Conservation (phyloP, 345 rosid genomes). For the Euphorbia tirucalli region DNA sequence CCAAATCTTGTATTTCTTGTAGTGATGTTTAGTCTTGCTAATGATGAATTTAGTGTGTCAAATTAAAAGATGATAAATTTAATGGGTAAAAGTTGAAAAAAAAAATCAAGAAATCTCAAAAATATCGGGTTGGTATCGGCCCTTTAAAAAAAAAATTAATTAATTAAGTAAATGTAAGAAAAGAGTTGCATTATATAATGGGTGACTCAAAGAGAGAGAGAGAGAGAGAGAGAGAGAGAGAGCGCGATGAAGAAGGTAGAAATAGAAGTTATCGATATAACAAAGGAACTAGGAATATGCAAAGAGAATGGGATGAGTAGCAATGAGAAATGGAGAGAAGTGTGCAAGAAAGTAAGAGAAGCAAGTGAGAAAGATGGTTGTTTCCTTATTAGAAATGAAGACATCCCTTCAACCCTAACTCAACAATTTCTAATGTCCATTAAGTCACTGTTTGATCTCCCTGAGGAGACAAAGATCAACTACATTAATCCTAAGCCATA, state of each 20-base stretch:
- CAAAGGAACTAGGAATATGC: conserved; percentile 3
- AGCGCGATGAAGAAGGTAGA: conserved; percentile 11
- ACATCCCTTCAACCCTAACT: conserved; percentile 10
- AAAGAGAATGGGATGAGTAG: not conserved
- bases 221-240: not conserved
- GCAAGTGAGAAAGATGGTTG: conserved; percentile 43
- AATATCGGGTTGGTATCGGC: too few relatives aligned
- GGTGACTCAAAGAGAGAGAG: not conserved
- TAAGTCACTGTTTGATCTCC: conserved; percentile 39
- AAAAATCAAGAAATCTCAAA: too few relatives aligned
- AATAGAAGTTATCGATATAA: conserved; percentile 33
- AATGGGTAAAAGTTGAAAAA: too few relatives aligned
- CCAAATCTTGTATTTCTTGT: too few relatives aligned
- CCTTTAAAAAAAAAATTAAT: too few relatives aligned
- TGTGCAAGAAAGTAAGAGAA: conserved; percentile 35
- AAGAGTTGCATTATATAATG: too few relatives aligned
- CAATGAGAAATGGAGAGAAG: conserved; percentile 20
- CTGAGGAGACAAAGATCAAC: conserved; percentile 37
- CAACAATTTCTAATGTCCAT: conserved; percentile 26
- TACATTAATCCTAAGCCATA: conserved; percentile 36
- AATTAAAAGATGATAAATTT: too few relatives aligned
- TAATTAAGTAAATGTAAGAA: too few relatives aligned
- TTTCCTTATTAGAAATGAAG: conserved; percentile 27
- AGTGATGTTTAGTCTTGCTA: too few relatives aligned
- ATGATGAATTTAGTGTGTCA: too few relatives aligned